These are phyloP conservation scores for Russula abietina DNA, from an alignment of 768 basidiomycete species.

Conservation along the genomic window DNA sequence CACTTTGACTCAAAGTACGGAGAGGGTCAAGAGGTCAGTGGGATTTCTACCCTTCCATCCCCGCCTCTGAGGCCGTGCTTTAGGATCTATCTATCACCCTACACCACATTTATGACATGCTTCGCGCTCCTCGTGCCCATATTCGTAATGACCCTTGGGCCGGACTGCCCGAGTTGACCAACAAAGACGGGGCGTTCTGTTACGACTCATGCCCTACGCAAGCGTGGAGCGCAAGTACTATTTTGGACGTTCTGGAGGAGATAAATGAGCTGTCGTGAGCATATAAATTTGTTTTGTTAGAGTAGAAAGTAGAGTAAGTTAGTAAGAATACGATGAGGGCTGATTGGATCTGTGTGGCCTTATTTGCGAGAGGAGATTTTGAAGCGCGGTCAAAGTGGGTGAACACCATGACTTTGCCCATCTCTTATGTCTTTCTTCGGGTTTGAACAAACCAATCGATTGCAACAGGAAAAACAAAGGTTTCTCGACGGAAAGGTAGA, in stretches of 20 bases:
- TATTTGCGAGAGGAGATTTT: slow-evolving; percentile 17
- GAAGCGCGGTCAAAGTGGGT: neutral
- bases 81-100: slow-evolving; percentile 68
- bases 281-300: neutral
- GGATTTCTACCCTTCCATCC: neutral
- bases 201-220: slow-evolving; percentile 88
- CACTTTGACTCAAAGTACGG: slow-evolving; percentile 75
- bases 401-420: slow-evolving; percentile 2
- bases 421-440: slow-evolving; percentile 74
- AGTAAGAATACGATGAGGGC: neutral
- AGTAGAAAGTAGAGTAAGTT: neutral
- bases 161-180: slow-evolving; percentile 90
- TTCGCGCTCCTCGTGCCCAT: slow-evolving; percentile 66
- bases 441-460: slow-evolving; percentile 46
- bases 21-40: slow-evolving; percentile 52
- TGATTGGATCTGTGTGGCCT: slow-evolving; percentile 19
- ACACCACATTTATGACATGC: slow-evolving; percentile 69
- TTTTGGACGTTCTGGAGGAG: slow-evolving; percentile 81
- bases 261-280: slow-evolving; percentile 43
- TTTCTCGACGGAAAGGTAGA: slow-evolving; percentile 43
- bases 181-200: slow-evolving; percentile 77
- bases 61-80: slow-evolving; percentile 12
- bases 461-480: slow-evolving; percentile 59
- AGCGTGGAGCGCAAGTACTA: slow-evolving; percentile 92
- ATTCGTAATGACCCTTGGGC: slow-evolving; percentile 84